These are phyloP conservation scores for Sphagnum tenellum DNA, from an alignment of 225 moss, liverwort and hornwort species.

Conservation along the genomic window DNA sequence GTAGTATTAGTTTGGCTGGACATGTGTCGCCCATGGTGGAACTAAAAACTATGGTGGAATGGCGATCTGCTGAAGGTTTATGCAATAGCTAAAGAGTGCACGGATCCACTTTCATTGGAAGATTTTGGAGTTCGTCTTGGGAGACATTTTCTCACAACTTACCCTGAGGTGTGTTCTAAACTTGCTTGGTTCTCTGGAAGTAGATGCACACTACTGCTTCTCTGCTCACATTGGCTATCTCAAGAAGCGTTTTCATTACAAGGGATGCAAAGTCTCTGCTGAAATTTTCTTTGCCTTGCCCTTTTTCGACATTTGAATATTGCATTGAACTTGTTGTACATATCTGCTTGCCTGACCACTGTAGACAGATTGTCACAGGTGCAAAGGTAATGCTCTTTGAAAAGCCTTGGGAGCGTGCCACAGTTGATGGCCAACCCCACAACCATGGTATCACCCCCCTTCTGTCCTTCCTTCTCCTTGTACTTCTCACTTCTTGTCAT, in stretches of 20 bases:
- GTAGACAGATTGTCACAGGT: conserved; percentile 49
- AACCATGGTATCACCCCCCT: conserved; percentile 50
- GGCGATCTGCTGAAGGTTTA: conserved; percentile 40
- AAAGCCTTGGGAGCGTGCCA: conserved; percentile 89
- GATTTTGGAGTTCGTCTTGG: conserved; percentile 64
- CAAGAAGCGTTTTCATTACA: no score
- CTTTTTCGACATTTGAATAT: background rate
- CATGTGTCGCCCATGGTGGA: no score
- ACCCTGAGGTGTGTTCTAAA: conserved; percentile 54
- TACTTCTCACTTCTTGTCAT: background rate
- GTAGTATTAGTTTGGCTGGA: no score
- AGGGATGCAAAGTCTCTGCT: no score
- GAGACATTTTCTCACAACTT: conserved; percentile 63
- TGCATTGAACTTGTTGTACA: background rate
- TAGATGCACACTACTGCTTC: no score
- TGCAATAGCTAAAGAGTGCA: conserved; percentile 72
- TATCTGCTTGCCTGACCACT: background rate
- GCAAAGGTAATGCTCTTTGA: conserved; percentile 45
- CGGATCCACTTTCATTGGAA: conserved; percentile 51
- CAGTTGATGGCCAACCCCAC: conserved; percentile 49
- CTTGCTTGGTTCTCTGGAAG: no score
- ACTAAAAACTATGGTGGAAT: no score
- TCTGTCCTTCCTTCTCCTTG: no score
- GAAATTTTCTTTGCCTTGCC: background rate
- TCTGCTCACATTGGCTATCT: no score